These are phyloP conservation scores for Pseudocercospora eumusae DNA, from an alignment of 2,329 filamentous ascomycete species.

Conservation along the genomic window DNA sequence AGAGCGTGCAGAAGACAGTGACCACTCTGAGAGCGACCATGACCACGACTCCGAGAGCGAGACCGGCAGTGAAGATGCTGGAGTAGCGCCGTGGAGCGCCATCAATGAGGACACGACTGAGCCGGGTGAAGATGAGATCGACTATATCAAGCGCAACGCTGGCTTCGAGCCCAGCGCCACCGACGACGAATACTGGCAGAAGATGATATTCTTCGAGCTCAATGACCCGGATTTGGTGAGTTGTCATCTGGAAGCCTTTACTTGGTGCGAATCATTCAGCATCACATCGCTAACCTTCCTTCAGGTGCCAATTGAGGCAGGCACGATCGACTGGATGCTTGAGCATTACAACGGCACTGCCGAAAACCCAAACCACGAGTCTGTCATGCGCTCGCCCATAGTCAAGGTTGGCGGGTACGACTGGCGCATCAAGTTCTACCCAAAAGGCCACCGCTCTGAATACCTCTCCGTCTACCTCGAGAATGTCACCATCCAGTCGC, in stretches of 20 bases:
- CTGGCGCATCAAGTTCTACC: constrained; percentile 68
- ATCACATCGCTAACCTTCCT: neutral
- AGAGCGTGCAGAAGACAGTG: constrained; percentile 8
- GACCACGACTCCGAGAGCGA: constrained; percentile 24
- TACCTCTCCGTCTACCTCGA: constrained; percentile 64
- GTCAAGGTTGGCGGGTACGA: constrained; percentile 61
- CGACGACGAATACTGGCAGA: constrained; percentile 62
- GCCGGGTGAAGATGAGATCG: constrained; percentile 60
- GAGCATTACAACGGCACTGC: constrained; percentile 61
- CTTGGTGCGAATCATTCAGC: neutral
- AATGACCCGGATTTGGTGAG: constrained; percentile 58
- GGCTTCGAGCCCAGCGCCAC: constrained; percentile 55
- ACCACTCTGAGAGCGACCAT: constrained; percentile 18
- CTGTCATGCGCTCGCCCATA: constrained; percentile 60
- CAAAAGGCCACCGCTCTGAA: constrained; percentile 60
- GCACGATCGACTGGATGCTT: constrained; percentile 61
- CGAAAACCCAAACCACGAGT: constrained; percentile 60
- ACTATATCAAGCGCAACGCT: constrained; percentile 53
- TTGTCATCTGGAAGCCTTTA: neutral
- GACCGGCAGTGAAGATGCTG: constrained; percentile 38
- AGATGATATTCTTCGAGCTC: constrained; percentile 56
- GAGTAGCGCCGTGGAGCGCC: constrained; percentile 37
- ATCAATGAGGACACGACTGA: constrained; percentile 58
- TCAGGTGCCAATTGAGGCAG: constrained; percentile 50
- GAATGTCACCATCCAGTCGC: constrained; percentile 53